These are phyloP conservation scores for Hygrocybe coccinea DNA, from an alignment of 768 basidiomycete species.

Conservation along the genomic window DNA sequence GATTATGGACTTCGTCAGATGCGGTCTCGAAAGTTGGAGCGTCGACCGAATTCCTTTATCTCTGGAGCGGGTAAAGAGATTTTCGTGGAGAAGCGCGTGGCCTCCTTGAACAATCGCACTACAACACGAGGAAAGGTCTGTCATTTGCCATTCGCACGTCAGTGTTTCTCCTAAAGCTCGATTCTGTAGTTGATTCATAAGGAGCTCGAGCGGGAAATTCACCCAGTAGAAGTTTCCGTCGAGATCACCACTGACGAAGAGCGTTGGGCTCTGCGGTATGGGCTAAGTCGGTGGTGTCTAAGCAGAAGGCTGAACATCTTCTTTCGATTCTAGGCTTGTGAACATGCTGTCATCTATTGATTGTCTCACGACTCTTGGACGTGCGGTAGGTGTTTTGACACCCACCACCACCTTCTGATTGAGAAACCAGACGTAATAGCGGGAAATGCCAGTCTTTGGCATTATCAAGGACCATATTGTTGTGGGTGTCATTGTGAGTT, in stretches of 20 bases:
- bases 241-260: conserved; percentile 56
- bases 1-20: conserved; percentile 68
- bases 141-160: not conserved
- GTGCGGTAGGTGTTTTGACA: conserved; percentile 41
- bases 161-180: not conserved
- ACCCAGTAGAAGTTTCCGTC: conserved; percentile 52
- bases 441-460: conserved; percentile 83
- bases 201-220: conserved; percentile 67
- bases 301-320: not conserved
- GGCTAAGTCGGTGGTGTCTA: not conserved
- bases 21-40: conserved; percentile 43
- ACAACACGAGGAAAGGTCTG: conserved; percentile 54
- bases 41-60: conserved; percentile 52
- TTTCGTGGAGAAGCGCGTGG: conserved; percentile 45
- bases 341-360: conserved; percentile 67
- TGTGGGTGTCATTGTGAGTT: conserved; percentile 66
- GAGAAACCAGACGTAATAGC: conserved; percentile 35
- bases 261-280: conserved; percentile 71
- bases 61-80: conserved; percentile 60
- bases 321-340: conserved; percentile 46
- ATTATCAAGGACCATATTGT: conserved; percentile 61
- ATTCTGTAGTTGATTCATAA: conserved; percentile 63
- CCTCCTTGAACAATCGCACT: conserved; percentile 49
- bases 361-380: conserved; percentile 43
- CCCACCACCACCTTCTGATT: not conserved